Evolutionary conservation across 2,329 filamentous ascomycete species (phyloP).

Genomic region (Mariannaea elegans): DNA sequence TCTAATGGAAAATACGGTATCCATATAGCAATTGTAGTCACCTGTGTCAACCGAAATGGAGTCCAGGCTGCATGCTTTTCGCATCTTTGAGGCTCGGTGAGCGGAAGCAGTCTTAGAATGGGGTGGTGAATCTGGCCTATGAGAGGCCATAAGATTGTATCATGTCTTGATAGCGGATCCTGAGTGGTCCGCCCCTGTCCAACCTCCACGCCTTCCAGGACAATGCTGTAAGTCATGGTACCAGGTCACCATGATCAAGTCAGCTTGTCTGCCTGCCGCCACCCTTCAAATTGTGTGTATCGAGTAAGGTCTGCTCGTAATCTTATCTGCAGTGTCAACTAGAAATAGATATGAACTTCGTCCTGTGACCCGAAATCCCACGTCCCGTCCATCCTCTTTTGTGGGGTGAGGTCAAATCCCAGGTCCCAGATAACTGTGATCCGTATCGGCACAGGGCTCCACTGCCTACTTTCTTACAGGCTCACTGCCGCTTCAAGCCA

Average conservation of each 20-base stretch:
- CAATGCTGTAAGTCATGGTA: background rate
- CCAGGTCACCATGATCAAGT: background rate
- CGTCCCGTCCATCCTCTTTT: background rate
- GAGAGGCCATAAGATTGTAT: slow-evolving; percentile 2
- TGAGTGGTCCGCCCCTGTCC: slow-evolving; percentile 5
- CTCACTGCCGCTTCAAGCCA: too few relatives aligned
- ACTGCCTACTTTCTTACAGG: too few relatives aligned
- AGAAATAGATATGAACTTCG: background rate
- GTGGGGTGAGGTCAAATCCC: background rate
- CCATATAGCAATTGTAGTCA: too few relatives aligned
- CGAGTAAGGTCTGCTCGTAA: background rate
- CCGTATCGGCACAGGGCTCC: background rate
- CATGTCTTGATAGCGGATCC: background rate
- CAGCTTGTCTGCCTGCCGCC: background rate
- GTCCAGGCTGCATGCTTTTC: too few relatives aligned
- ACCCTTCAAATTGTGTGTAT: too few relatives aligned
- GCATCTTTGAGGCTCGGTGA: slow-evolving; percentile 14
- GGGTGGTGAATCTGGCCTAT: slow-evolving; percentile 12
- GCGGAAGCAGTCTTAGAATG: slow-evolving; percentile 1
- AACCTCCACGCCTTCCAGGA: background rate
- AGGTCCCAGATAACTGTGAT: background rate
- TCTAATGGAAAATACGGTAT: too few relatives aligned
- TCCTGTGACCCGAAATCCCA: background rate
- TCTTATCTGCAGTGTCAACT: background rate
- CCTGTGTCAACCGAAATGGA: too few relatives aligned